phyloP scores from a whole-genome alignment of 2,329 filamentous ascomycete genomes.

The Ciborinia camelliae region DNA sequence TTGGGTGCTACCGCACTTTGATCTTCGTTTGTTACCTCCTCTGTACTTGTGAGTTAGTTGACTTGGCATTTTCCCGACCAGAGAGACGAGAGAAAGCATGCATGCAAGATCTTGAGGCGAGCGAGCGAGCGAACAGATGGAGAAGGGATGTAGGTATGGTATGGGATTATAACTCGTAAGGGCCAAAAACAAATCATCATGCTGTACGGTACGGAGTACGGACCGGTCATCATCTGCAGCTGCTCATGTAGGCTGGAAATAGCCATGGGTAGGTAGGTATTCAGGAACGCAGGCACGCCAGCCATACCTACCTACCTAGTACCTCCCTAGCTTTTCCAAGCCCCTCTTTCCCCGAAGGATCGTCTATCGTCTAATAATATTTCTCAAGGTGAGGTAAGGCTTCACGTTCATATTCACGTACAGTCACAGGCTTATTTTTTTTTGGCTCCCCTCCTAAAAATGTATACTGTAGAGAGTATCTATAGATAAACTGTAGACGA shows the following conservation, averaged over 20 bases:
- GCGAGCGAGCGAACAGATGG: too few species aligned
- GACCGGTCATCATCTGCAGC: constrained; percentile 3
- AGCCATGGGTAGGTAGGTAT: constrained; percentile 18
- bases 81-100: background rate
- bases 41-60: too few species aligned
- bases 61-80: background rate
- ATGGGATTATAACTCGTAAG: too few species aligned
- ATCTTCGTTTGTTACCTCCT: background rate
- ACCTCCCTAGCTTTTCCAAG: too few species aligned
- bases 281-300: constrained; percentile 16
- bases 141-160: too few species aligned
- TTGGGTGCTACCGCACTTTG: background rate
- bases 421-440: too few species aligned
- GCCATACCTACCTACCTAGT: too few species aligned
- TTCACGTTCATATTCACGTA: too few species aligned
- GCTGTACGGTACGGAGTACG: background rate
- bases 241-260: constrained; percentile 9
- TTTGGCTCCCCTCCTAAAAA: too few species aligned
- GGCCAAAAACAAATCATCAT: background rate
- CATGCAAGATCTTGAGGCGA: constrained; percentile 3
- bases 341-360: constrained; percentile 12
- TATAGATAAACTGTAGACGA: too few species aligned
- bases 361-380: background rate
- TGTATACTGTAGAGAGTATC: too few species aligned
- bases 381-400: background rate